Percentiles rank a stretch among this genome's conserved stretches.
These are phyloP conservation scores for Ottelia alismoides DNA, from an alignment of 106 monocot genomes.

Conservation along the genomic window DNA sequence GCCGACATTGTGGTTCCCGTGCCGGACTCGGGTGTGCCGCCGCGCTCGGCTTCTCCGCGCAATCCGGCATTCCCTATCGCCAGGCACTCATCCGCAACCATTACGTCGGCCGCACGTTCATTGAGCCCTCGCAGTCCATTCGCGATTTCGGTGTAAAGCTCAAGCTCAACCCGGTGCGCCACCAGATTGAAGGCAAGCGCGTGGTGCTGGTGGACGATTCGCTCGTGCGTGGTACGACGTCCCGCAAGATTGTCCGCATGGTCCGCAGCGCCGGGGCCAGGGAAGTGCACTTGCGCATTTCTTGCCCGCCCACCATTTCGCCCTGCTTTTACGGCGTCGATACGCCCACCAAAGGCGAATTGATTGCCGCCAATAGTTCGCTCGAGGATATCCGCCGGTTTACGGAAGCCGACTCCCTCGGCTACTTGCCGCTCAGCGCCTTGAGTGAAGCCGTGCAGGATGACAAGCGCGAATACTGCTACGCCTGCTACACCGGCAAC, in stretches of 20 bases:
- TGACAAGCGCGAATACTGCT: not conserved
- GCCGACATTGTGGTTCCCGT: no score
- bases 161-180: conserved; percentile 47
- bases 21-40: no score
- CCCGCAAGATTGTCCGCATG: conserved; percentile 59
- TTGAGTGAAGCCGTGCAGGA: not conserved
- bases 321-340: conserved; percentile 77
- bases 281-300: conserved; percentile 75
- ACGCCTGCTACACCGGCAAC: not conserved
- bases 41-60: conserved; percentile 28
- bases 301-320: conserved; percentile 54
- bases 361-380: no score
- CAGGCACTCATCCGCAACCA: conserved; percentile 66
- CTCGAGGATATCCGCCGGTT: no score
- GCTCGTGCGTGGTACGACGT: conserved; percentile 65
- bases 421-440: not conserved
- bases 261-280: no score
- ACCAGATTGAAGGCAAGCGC: conserved; percentile 38
- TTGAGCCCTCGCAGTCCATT: no score
- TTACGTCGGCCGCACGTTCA: conserved; percentile 67
- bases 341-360: no score
- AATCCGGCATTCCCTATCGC: conserved; percentile 39
- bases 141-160: conserved; percentile 49
- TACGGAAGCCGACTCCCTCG: not conserved
- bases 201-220: conserved; percentile 76